Evolutionary conservation across 805 yeast species (phyloP), one percentile per base, ranked within the genome.

Genomic region (Maudiozyma bulderi): DNA sequence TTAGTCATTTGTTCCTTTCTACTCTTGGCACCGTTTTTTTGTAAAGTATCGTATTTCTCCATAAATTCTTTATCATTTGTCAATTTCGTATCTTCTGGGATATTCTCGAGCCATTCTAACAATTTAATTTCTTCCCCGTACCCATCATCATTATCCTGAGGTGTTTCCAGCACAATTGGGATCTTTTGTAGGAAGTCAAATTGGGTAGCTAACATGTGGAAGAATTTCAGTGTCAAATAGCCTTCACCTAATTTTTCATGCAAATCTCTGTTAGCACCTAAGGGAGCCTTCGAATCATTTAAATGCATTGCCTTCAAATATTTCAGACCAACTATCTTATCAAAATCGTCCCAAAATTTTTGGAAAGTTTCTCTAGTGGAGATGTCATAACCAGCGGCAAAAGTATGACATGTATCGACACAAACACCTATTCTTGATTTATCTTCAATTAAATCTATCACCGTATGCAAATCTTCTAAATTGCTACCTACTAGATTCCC

Each of bases 311-410:
- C 90, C 28, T 81, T 68, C 44, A 93, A 69, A 62, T 85, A 88
- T 54, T 86, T 68, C 58, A 76, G 71, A 0, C 99, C 99, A 15
- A 93, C 73, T 7, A 75, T 71, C 6, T 72, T 64, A 59, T 90
- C 97, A 65, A 86, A 93, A 39, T 80, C 68, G 5, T 70, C 64
- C 95, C 96, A 85, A 64, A 93, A 90, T 42, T 68, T 67, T 8
- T 73, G 71, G 68, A 81, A 86, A 11, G 69, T 62, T 32, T 73
- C 79, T 50, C 74, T 75, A 14, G 75, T 74, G n/a, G 81, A 68
- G 8, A 93, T 74, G 61, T 93, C 97, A 63, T 86, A 90, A 1
- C 99, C 99, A 1, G 98, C 96, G 0, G 98, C 96, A 72, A 86
- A 89, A 0, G 96, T 74, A 66, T 93, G 99, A 64, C 99, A 93